A percentile compares a stretch with the other conserved stretches of the same genome.
phyloP scores from a whole-genome alignment of 2,329 filamentous ascomycete genomes.

The Trichoderma hamatum region DNA sequence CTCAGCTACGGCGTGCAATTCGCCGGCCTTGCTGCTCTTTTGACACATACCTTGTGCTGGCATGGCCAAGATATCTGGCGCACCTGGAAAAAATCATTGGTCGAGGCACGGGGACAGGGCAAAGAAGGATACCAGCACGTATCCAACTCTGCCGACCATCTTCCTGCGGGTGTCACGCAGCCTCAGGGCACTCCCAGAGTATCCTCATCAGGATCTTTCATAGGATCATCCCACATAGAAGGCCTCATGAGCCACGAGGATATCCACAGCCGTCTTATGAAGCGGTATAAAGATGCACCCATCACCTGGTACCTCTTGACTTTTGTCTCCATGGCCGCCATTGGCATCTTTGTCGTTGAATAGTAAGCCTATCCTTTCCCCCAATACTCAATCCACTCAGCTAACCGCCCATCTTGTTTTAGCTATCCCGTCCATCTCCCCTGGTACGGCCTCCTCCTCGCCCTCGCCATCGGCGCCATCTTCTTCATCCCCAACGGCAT shows the following conservation, averaged over 20 bases:
- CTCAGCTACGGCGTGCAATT: slow-evolving; percentile 87
- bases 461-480: slow-evolving; percentile 74
- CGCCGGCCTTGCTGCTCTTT: slow-evolving; percentile 74
- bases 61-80: slow-evolving; percentile 80
- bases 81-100: slow-evolving; percentile 71
- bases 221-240: slow-evolving; percentile 47
- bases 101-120: slow-evolving; percentile 58
- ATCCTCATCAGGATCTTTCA: slow-evolving; percentile 39
- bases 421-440: slow-evolving; percentile 80
- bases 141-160: slow-evolving; percentile 31
- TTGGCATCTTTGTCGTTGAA: slow-evolving; percentile 83
- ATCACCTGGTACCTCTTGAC: slow-evolving; percentile 79
- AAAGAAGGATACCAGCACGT: slow-evolving; percentile 59
- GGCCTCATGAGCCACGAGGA: slow-evolving; percentile 72
- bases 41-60: slow-evolving; percentile 83
- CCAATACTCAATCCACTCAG: slow-evolving; percentile 6
- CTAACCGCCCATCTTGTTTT: slow-evolving; percentile 17
- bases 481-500: slow-evolving; percentile 91
- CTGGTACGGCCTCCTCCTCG: slow-evolving; percentile 83
- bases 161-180: slow-evolving; percentile 15
- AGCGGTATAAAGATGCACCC: slow-evolving; percentile 78
- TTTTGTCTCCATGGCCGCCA: slow-evolving; percentile 73
- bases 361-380: slow-evolving; percentile 60
- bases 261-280: slow-evolving; percentile 83
- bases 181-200: slow-evolving; percentile 23